Percentiles rank a stretch among this genome's conserved stretches.
Conservation (phyloP, 805 yeast species). For the Myxozyma neglecta region DNA sequence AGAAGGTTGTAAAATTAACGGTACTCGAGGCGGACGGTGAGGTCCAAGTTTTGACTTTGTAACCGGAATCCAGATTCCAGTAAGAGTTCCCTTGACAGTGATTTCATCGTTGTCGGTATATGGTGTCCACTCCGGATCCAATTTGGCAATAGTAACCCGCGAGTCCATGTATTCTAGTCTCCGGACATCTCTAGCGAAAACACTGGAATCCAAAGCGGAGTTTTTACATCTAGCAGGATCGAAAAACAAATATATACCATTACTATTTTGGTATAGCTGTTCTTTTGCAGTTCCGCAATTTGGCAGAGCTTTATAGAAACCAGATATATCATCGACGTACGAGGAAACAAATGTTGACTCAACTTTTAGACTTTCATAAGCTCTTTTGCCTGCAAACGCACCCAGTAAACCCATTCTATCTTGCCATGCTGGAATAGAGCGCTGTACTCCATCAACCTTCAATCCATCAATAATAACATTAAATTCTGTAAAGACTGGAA, state of each 20-base stretch:
- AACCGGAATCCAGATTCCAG: constrained; percentile 5
- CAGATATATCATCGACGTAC: constrained; percentile 6
- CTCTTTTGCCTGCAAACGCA: background rate
- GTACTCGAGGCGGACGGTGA: constrained; percentile 1
- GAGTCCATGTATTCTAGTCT: constrained; percentile 11
- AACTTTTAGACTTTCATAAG: background rate
- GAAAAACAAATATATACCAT: constrained; percentile 7
- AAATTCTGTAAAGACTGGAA: background rate
- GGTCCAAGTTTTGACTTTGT: background rate
- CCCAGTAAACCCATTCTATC: constrained; percentile 9
- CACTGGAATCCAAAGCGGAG: constrained; percentile 2
- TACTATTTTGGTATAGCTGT: background rate
- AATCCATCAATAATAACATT: background rate
- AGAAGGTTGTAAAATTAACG: background rate
- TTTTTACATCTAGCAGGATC: constrained; percentile 14
- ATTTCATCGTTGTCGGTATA: background rate
- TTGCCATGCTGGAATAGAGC: constrained; percentile 11
- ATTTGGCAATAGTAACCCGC: constrained; percentile 4
- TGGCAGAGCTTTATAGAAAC: constrained; percentile 2
- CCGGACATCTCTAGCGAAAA: constrained; percentile 7
- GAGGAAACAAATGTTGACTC: background rate
- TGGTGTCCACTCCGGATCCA: constrained; percentile 15
- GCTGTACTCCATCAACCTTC: background rate
- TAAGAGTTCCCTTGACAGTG: background rate
- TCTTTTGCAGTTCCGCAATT: constrained; percentile 17